phyloP scores from a whole-genome alignment of 2,329 filamentous ascomycete genomes.

The Cordyceps militaris region DNA sequence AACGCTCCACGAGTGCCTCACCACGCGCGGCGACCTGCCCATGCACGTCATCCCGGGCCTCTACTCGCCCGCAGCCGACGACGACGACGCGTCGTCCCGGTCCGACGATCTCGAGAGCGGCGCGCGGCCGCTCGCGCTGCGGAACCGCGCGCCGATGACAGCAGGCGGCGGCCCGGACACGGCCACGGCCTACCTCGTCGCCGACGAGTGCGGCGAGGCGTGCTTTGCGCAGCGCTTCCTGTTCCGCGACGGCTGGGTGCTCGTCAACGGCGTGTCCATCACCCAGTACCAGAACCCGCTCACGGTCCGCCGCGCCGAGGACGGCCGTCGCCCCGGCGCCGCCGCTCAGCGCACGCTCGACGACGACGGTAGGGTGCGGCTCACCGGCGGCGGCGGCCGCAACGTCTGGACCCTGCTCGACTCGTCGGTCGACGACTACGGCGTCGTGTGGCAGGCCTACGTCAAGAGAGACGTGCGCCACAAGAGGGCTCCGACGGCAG shows the following conservation, averaged over 20 bases:
- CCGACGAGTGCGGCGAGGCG: conserved; percentile 36
- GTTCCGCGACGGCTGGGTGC: conserved; percentile 40
- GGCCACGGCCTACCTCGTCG: conserved; percentile 35
- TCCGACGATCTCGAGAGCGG: conserved; percentile 32
- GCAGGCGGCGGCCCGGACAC: conserved; percentile 31
- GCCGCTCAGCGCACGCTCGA: conserved; percentile 16
- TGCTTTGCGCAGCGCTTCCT: conserved; percentile 42
- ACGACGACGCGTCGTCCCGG: conserved; percentile 19
- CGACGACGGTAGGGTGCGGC: conserved; percentile 22
- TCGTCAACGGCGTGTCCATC: conserved; percentile 41
- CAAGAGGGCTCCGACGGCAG: not conserved
- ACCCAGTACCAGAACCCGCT: conserved; percentile 35
- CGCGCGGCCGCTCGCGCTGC: conserved; percentile 33
- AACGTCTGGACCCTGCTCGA: conserved; percentile 37
- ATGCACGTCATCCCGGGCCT: conserved; percentile 38
- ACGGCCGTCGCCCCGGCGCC: not conserved
- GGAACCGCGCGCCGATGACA: conserved; percentile 23
- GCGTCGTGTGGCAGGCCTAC: conserved; percentile 41
- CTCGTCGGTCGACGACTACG: conserved; percentile 26
- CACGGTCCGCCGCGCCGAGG: conserved; percentile 14
- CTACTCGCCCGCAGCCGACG: conserved; percentile 31
- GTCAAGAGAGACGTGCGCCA: conserved; percentile 25
- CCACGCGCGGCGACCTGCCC: conserved; percentile 25
- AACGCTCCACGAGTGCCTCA: conserved; percentile 35
- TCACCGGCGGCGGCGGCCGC: conserved; percentile 13